Evolutionary conservation across 1,139 yeast species (phyloP).

Genomic region (Hyphopichia burtonii): DNA sequence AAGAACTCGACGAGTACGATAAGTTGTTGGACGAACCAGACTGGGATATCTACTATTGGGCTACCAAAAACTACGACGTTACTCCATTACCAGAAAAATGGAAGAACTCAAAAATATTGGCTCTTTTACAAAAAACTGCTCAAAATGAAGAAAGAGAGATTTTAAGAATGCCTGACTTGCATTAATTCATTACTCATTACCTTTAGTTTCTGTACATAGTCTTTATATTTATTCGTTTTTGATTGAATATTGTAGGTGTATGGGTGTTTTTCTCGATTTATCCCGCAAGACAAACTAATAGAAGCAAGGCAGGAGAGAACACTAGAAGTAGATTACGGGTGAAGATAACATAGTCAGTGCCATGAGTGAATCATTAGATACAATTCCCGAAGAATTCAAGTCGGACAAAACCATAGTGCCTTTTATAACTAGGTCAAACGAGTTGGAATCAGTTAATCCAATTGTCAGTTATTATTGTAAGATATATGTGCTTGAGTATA

Average conservation of each 20-base stretch:
- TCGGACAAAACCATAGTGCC: slow-evolving; percentile 42
- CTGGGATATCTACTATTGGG: slow-evolving; percentile 99
- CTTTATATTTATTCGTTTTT: not conserved
- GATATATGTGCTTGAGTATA: slow-evolving; percentile 63
- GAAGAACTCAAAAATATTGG: slow-evolving; percentile 66
- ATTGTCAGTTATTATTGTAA: slow-evolving; percentile 58
- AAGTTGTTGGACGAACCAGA: slow-evolving; percentile 84
- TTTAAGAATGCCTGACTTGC: slow-evolving; percentile 78
- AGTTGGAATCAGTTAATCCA: slow-evolving; percentile 50
- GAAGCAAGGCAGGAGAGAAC: no score
- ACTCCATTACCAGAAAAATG: slow-evolving; percentile 88
- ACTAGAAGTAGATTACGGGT: no score
- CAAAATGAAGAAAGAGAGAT: slow-evolving; percentile 71
- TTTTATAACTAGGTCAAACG: slow-evolving; percentile 49
- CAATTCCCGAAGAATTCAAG: slow-evolving; percentile 28
- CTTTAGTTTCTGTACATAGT: not conserved
- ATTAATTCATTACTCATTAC: slow-evolving; percentile 4
- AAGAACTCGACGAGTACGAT: slow-evolving; percentile 84
- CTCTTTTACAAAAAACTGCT: slow-evolving; percentile 68
- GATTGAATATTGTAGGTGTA: not conserved
- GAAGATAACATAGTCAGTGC: not conserved
- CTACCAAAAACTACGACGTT: slow-evolving; percentile 73
- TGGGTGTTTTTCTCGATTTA: not conserved
- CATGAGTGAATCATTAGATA: slow-evolving; percentile 6
- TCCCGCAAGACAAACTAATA: not conserved